Percentiles rank a stretch among this genome's conserved stretches.
Evolutionary conservation across 257 asterid genomes (phyloP).

Genomic region (Przewalskia tangutica): DNA sequence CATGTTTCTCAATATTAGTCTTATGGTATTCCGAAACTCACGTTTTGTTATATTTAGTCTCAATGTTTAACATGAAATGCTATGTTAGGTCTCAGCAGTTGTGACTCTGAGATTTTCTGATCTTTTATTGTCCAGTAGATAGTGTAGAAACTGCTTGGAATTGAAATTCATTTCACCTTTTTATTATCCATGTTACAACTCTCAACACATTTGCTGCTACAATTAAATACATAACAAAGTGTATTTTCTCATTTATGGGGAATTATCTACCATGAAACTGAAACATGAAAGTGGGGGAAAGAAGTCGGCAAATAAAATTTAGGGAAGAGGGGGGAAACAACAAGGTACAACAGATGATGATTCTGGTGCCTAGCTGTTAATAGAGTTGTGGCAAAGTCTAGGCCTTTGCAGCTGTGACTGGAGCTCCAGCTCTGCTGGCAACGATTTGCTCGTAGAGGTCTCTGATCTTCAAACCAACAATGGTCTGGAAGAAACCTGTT

Average conservation of each 20-base stretch:
- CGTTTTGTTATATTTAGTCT: background rate
- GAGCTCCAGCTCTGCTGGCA: conserved; percentile 41
- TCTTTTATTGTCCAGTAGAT: background rate
- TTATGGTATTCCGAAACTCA: background rate
- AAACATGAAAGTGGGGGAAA: conserved; percentile 18
- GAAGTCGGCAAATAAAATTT: conserved; percentile 12
- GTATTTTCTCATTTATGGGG: conserved; percentile 15
- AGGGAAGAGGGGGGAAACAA: conserved; percentile 1
- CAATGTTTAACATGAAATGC: background rate
- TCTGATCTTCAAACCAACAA: conserved; percentile 80
- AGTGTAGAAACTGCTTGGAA: background rate
- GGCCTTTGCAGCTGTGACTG: conserved; percentile 60
- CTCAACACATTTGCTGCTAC: conserved; percentile 38
- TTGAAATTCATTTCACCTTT: conserved; percentile 18
- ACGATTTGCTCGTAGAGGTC: conserved; percentile 84
- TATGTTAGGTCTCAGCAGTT: background rate
- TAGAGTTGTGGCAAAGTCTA: conserved; percentile 17
- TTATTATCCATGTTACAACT: conserved; percentile 52
- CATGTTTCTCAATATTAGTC: background rate
- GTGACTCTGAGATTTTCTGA: background rate
- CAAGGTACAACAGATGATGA: background rate
- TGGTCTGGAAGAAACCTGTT: conserved; percentile 93
- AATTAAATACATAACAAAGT: conserved; percentile 28
- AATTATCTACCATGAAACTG: conserved; percentile 21
- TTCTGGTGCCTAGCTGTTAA: background rate